phyloP scores from a whole-genome alignment of 2,329 filamentous ascomycete genomes.

The Colletotrichum brevisporum region DNA sequence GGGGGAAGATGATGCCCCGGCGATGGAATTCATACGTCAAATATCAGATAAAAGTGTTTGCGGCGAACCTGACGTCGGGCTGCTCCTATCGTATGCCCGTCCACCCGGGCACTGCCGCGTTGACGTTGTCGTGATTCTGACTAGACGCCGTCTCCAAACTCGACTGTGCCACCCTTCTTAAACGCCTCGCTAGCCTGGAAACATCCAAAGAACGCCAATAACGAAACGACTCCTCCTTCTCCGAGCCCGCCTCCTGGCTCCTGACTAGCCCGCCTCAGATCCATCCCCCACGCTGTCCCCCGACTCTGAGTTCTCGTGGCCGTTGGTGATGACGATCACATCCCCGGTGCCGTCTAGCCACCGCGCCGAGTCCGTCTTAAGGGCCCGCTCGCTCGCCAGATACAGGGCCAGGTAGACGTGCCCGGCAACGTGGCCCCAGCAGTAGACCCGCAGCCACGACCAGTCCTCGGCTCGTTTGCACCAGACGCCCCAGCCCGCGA shows the following conservation, averaged over 20 bases:
- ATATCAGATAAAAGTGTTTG: neutral
- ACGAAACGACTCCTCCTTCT: too few relatives aligned
- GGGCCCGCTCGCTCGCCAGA: conserved; percentile 75
- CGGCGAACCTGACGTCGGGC: neutral
- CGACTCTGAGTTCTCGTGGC: conserved; percentile 36
- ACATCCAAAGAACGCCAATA: neutral
- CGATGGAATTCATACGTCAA: conserved; percentile 27
- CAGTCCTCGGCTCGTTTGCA: conserved; percentile 62
- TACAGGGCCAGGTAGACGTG: conserved; percentile 84
- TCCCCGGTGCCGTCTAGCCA: conserved; percentile 78
- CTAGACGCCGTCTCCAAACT: conserved; percentile 9
- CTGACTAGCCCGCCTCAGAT: neutral
- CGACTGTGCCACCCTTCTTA: conserved; percentile 1
- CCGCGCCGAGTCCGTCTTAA: conserved; percentile 69
- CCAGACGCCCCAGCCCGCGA: conserved; percentile 78
- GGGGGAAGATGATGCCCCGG: neutral
- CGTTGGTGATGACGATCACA: conserved; percentile 57
- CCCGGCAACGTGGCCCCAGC: conserved; percentile 81
- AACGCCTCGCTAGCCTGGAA: conserved; percentile 16
- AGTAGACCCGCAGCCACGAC: conserved; percentile 75
- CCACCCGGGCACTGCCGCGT: neutral
- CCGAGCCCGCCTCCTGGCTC: neutral
- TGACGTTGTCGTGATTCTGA: neutral
- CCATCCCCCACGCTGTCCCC: conserved; percentile 34
- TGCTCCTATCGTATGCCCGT: conserved; percentile 2